Percentiles rank a stretch among this genome's conserved stretches.
Evolutionary conservation across 2,329 filamentous ascomycete species (phyloP).

Genomic region (Colletotrichum graminicola): DNA sequence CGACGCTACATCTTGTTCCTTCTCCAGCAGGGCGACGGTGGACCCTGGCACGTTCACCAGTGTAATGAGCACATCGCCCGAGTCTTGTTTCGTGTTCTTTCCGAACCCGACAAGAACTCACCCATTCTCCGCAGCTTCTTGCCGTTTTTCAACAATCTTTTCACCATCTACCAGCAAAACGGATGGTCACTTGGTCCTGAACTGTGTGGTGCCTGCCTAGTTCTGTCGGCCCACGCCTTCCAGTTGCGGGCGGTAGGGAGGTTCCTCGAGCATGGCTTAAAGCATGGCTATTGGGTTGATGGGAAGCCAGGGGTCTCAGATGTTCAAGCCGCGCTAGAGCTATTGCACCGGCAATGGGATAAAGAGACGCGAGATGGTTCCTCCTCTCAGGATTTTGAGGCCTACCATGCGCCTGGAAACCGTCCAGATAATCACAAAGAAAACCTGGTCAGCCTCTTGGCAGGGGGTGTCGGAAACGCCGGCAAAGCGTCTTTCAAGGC

Average conservation of each 20-base stretch:
- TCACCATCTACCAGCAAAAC: conserved; percentile 49
- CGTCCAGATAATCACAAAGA: neutral
- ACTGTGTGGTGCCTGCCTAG: conserved; percentile 50
- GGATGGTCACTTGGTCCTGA: conserved; percentile 45
- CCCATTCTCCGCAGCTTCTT: conserved; percentile 47
- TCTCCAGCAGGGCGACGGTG: conserved; percentile 6
- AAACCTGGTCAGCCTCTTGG: conserved; percentile 1
- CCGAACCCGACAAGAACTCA: neutral
- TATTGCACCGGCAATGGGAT: neutral
- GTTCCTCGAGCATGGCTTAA: conserved; percentile 31
- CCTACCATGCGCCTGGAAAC: neutral
- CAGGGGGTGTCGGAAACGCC: neutral
- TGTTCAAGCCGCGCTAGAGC: neutral
- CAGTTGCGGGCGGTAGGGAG: conserved; percentile 16
- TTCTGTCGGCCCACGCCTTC: conserved; percentile 47
- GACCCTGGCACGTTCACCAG: neutral
- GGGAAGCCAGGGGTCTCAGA: neutral
- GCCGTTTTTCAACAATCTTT: conserved; percentile 57
- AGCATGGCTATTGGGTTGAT: conserved; percentile 22
- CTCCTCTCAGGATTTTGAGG: neutral
- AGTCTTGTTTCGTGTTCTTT: conserved; percentile 3
- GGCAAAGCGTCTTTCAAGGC: conserved; percentile 7
- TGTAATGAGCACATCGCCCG: conserved; percentile 11
- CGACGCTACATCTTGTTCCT: conserved; percentile 7
- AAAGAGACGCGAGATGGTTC: neutral